A percentile compares a stretch with the other conserved stretches of the same genome.
Conservation (phyloP, 2,329 filamentous ascomycete genomes). For the Bipolaris bicolor region DNA sequence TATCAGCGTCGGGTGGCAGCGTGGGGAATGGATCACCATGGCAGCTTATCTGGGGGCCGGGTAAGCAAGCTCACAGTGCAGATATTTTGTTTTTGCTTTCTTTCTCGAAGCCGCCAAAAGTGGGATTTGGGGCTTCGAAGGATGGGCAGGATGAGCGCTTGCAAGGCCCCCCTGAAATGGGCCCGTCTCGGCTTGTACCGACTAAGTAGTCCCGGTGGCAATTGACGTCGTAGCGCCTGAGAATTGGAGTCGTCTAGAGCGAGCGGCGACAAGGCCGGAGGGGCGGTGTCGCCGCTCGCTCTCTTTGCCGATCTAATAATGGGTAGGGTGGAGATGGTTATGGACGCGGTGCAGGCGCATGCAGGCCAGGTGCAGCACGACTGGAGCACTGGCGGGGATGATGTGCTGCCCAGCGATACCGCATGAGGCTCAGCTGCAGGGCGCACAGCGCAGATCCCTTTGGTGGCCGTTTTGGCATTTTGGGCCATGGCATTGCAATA, state of each 20-base stretch:
- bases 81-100: conserved; percentile 1
- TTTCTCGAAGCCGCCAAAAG: conserved; percentile 1
- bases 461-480: conserved; percentile 14
- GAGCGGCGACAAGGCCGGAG: no score
- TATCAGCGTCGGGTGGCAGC: not conserved
- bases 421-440: conserved; percentile 16
- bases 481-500: not conserved
- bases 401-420: conserved; percentile 10
- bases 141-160: not conserved
- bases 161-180: not conserved
- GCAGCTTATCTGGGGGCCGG: conserved; percentile 10
- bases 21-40: conserved; percentile 4
- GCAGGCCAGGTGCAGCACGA: not conserved
- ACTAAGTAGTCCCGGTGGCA: conserved; percentile 10
- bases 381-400: conserved; percentile 10
- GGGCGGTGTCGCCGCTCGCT: no score
- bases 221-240: conserved; percentile 10
- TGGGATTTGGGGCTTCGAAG: conserved; percentile 1
- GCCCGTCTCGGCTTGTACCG: conserved; percentile 7
- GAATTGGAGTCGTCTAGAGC: conserved; percentile 1
- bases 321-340: no score
- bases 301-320: conserved; percentile 8
- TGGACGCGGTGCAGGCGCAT: not conserved
- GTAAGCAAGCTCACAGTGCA: not conserved
- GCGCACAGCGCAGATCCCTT: conserved; percentile 15